Percentiles rank a stretch among this genome's conserved stretches.
Conservation (phyloP, 169 alveolate genomes). For the Cryptosporidium muris region DNA sequence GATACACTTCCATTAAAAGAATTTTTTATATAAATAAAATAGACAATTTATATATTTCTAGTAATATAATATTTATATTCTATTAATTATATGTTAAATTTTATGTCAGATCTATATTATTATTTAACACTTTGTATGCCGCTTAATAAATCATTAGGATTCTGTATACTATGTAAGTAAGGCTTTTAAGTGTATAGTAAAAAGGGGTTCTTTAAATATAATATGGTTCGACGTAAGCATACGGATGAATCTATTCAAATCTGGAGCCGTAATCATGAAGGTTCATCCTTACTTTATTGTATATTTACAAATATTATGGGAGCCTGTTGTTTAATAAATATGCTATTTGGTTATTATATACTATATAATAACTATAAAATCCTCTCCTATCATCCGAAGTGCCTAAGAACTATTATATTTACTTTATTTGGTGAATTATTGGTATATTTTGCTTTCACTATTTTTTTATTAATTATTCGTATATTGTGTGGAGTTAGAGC, state of each 20-base stretch:
- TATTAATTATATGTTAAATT: no score
- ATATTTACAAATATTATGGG: conserved; percentile 8
- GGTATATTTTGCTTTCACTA: background rate
- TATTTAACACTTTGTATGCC: no score
- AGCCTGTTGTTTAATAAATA: conserved; percentile 7
- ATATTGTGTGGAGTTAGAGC: conserved; percentile 50
- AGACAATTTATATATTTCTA: no score
- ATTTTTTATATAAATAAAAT: no score
- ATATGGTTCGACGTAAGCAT: background rate
- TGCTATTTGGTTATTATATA: conserved; percentile 42
- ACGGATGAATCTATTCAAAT: background rate
- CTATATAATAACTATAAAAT: conserved; percentile 3
- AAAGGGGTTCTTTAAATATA: no score
- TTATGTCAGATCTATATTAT: no score
- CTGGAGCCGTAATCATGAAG: conserved; percentile 41
- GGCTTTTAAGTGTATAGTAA: background rate
- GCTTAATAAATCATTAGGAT: no score
- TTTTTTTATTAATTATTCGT: conserved; percentile 21
- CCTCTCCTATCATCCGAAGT: background rate
- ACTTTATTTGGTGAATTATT: conserved; percentile 38
- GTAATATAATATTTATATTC: no score
- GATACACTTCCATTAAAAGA: no score
- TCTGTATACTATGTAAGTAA: background rate
- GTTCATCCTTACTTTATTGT: background rate
- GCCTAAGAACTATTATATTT: background rate